phyloP scores from a whole-genome alignment of 2,329 filamentous ascomycete genomes.

The Microdochium bolleyi region DNA sequence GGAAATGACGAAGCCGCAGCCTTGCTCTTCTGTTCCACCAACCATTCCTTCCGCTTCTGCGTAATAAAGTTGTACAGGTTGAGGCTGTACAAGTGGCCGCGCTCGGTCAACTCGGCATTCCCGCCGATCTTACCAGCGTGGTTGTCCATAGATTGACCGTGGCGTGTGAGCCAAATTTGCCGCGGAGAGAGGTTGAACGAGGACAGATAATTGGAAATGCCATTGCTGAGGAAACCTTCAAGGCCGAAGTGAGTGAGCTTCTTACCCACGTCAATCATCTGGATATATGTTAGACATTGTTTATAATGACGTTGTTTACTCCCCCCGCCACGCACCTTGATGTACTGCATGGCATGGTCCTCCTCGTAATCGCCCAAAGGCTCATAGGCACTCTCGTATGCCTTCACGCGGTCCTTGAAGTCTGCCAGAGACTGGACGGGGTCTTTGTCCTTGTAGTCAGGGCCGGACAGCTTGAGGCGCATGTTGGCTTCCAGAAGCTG shows the following conservation, averaged over 20 bases:
- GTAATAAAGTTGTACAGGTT: conserved; percentile 81
- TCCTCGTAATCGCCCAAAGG: conserved; percentile 89
- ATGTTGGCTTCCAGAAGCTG: conserved; percentile 87
- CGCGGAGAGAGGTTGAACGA: conserved; percentile 95
- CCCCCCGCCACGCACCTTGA: conserved; percentile 48
- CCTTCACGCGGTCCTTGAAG: conserved; percentile 85
- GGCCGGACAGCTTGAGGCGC: conserved; percentile 90
- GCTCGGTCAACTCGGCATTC: conserved; percentile 70
- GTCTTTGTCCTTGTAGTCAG: conserved; percentile 93
- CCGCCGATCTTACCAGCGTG: conserved; percentile 82
- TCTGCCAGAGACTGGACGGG: conserved; percentile 76
- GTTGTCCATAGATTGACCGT: conserved; percentile 88
- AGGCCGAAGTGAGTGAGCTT: conserved; percentile 90
- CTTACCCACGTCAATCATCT: conserved; percentile 94
- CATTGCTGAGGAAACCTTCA: conserved; percentile 82
- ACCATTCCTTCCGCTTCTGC: conserved; percentile 71
- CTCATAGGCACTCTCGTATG: conserved; percentile 92
- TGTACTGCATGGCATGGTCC: conserved; percentile 83
- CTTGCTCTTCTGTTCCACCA: conserved; percentile 73
- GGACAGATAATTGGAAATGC: conserved; percentile 88
- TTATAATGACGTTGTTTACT: not conserved
- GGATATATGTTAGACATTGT: conserved; percentile 14
- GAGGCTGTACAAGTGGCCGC: conserved; percentile 70
- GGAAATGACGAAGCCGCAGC: conserved; percentile 73
- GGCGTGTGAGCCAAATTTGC: conserved; percentile 96